Base-by-base conservation (phyloP, 331 rosid genomes). In the Erythrophleum ivorense region DNA sequence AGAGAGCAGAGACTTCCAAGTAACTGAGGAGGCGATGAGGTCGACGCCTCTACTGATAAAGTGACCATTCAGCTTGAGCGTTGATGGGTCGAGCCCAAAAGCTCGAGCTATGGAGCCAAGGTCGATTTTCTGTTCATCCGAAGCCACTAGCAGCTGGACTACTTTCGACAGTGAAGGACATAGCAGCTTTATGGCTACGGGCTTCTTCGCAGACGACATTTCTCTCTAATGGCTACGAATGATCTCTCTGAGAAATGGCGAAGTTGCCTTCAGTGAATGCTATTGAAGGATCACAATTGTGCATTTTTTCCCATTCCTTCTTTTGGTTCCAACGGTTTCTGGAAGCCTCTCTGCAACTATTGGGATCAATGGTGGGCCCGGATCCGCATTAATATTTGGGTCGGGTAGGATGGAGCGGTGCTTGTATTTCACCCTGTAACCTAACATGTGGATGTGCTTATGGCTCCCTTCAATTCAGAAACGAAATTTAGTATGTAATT, bases 1-100 rank as follows among this genome's bases (percentile, higher is more conserved):
- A 82, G 96, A 87, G 14, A 93, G 89, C 10, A 93, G 89, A 15
- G 94, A 85, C 0, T 84, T 90, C 98, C 98, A 95, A 63, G 95
- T 95, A 3, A 95, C 85, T 13, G 92, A 91, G 46, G 90, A 84
- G 10, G 98, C 78, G 7, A 95, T 33, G n/a, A 90, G 80, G 74
- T 92, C 95, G 15, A 60, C 1, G 4, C 95, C 98, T 85, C 94
- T 87, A 82, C 95, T 74, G 43, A 95, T 84, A 63, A 91, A 94
- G 91, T 90, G 87, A 19, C 92, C 91, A 36, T 95, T 95, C 57
- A 95, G 88, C 85, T 71, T 95, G 80, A 93, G 7, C 50, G 97
- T 84, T 24, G 87, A 76, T 8, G 97, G 94, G 41, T 91, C 91
- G 3, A 95, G 78, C 57, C 95, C 95, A 77, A 93, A 91, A 1